Conservation (phyloP, 1,284 basidiomycete genomes). For the Tilletia setariae region DNA sequence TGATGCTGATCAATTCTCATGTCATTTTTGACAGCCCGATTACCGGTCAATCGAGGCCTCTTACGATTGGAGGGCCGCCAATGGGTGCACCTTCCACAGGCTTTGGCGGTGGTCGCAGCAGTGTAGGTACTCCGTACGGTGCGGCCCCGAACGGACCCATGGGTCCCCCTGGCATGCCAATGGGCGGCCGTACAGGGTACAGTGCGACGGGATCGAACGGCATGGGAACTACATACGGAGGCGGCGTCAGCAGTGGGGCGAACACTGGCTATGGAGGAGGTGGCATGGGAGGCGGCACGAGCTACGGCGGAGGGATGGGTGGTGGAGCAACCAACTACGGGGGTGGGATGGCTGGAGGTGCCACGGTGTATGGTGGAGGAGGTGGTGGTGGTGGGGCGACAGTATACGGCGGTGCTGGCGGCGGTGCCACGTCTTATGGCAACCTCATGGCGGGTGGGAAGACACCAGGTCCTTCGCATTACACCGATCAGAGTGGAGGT, state of each 20-base stretch:
- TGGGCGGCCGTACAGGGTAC: conserved; percentile 31
- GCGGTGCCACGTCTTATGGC: conserved; percentile 2
- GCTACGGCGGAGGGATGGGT: background rate
- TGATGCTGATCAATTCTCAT: too few species aligned
- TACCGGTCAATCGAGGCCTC: background rate
- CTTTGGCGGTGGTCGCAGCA: background rate
- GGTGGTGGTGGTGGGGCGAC: conserved; percentile 12
- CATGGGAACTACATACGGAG: conserved; percentile 23
- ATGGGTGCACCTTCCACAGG: background rate
- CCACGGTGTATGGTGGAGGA: conserved; percentile 16
- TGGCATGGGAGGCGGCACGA: background rate
- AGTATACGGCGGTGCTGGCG: background rate
- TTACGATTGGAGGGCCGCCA: background rate
- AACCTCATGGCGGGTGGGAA: conserved; percentile 24
- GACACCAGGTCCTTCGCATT: conserved; percentile 26
- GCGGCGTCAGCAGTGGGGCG: background rate
- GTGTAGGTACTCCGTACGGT: background rate
- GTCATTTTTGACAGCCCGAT: conserved; percentile 16
- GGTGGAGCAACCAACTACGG: background rate
- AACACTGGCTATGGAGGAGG: background rate
- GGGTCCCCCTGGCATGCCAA: conserved; percentile 23
- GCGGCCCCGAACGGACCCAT: background rate
- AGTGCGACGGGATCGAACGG: conserved; percentile 26
- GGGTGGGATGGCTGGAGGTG: conserved; percentile 12
- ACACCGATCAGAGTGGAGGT: conserved; percentile 29